phyloP scores from a whole-genome alignment of 352 stramenopile species.

The Thalassiosira tumida region DNA sequence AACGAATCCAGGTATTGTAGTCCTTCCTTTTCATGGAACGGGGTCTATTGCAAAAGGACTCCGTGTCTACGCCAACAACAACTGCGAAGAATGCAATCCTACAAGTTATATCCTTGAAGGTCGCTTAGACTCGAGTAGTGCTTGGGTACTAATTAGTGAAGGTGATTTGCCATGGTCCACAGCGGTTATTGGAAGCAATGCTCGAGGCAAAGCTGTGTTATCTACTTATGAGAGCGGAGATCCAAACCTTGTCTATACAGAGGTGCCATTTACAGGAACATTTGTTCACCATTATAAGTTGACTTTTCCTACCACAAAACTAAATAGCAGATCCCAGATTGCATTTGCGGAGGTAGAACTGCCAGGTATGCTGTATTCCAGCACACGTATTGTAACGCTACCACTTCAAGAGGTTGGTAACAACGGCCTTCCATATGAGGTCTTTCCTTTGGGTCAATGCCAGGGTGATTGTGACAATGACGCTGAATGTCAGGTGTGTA shows the following conservation, averaged over 20 bases:
- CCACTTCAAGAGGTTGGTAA: constrained; percentile 9
- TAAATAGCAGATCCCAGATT: neutral
- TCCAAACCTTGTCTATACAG: neutral
- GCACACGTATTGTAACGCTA: too few relatives aligned
- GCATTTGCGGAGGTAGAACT: neutral
- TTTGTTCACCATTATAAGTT: constrained; percentile 21
- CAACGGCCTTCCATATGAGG: neutral
- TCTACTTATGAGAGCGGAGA: constrained; percentile 46
- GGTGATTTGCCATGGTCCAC: neutral
- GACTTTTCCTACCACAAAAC: neutral
- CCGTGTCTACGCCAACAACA: constrained; percentile 23
- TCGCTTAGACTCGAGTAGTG: neutral
- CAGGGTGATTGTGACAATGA: constrained; percentile 10
- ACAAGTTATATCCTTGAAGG: constrained; percentile 30
- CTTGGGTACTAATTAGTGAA: neutral
- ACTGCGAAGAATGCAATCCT: neutral
- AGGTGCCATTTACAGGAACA: neutral
- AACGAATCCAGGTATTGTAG: neutral
- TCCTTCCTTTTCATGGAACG: constrained; percentile 1
- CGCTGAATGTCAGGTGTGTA: neutral
- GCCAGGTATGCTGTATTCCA: neutral
- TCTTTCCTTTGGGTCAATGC: neutral
- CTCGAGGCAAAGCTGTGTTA: neutral
- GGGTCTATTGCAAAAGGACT: constrained; percentile 15
- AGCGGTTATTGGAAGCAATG: neutral